Conservation (phyloP, 192 early-diverging fungal species). For the Helicostylum pulchrum region DNA sequence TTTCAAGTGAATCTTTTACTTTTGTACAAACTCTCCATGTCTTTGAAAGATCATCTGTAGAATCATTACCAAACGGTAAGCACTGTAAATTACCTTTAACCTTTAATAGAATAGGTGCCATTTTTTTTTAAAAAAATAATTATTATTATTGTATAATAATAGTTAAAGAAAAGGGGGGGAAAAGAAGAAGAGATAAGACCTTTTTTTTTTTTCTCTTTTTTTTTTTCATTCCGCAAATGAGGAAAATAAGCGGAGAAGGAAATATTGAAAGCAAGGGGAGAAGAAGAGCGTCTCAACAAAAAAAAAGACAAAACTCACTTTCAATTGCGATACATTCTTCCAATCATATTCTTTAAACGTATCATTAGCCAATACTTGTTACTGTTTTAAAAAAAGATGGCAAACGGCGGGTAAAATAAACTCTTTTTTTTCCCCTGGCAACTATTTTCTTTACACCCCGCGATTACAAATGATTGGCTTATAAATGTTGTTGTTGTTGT, state of each 20-base stretch:
- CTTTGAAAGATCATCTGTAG: conserved; percentile 66
- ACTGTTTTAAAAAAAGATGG: not conserved
- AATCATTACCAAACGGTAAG: conserved; percentile 64
- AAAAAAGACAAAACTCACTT: not conserved
- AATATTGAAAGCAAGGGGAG: conserved; percentile 1
- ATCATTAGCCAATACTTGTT: not conserved
- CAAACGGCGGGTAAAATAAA: not conserved
- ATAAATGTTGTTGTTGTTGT: too few relatives aligned
- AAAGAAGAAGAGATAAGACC: not conserved
- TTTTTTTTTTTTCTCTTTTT: too few relatives aligned
- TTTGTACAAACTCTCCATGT: conserved; percentile 80
- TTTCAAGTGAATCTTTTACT: conserved; percentile 78
- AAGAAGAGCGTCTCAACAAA: not conserved
- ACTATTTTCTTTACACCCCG: too few relatives aligned
- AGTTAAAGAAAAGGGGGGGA: not conserved
- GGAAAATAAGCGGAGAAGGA: not conserved
- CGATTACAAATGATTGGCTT: too few relatives aligned
- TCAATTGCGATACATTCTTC: not conserved
- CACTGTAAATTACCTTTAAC: conserved; percentile 71
- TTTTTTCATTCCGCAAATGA: too few relatives aligned
- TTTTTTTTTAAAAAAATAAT: conserved; percentile 19
- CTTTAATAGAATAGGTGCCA: conserved; percentile 66
- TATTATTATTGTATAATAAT: conserved; percentile 3
- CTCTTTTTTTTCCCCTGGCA: too few relatives aligned
- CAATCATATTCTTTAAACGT: not conserved